A percentile compares a stretch with the other conserved stretches of the same genome.
Evolutionary conservation across 2,329 filamentous ascomycete species (phyloP).

Genomic region (Didymella keratinophila): DNA sequence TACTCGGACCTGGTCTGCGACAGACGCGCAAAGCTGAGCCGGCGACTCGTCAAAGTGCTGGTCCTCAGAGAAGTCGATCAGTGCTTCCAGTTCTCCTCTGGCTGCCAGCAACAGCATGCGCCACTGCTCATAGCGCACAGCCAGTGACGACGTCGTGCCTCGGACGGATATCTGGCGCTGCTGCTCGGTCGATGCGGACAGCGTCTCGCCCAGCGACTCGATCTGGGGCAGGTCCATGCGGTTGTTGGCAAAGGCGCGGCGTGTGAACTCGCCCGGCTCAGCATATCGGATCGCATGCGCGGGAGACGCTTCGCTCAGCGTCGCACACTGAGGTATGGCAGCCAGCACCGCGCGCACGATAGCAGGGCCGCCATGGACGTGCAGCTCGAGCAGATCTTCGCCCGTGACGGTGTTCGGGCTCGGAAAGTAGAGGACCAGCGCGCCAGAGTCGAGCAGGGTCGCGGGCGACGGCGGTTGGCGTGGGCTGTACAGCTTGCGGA

Average conservation of each 20-base stretch:
- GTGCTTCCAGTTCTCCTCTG: constrained; percentile 88
- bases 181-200: constrained; percentile 81
- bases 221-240: constrained; percentile 87
- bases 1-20: constrained; percentile 68
- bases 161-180: constrained; percentile 87
- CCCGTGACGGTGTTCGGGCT: constrained; percentile 85
- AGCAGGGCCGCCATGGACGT: constrained; percentile 91
- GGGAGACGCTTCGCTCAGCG: neutral
- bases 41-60: constrained; percentile 95
- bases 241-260: constrained; percentile 86
- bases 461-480: constrained; percentile 48
- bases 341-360: constrained; percentile 85
- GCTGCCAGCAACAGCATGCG: constrained; percentile 77
- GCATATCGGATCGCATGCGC: constrained; percentile 74
- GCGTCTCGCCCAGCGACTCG: constrained; percentile 67
- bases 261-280: constrained; percentile 94
- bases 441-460: constrained; percentile 74
- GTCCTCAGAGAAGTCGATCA: constrained; percentile 97
- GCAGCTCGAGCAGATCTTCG: constrained; percentile 89
- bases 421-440: constrained; percentile 84
- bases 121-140: constrained; percentile 83
- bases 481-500: constrained; percentile 77
- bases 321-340: constrained; percentile 70
- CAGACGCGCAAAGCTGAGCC: constrained; percentile 72
- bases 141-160: constrained; percentile 73